phyloP scores from a whole-genome alignment of 805 yeast species.

The Cyberlindnera japonica region DNA sequence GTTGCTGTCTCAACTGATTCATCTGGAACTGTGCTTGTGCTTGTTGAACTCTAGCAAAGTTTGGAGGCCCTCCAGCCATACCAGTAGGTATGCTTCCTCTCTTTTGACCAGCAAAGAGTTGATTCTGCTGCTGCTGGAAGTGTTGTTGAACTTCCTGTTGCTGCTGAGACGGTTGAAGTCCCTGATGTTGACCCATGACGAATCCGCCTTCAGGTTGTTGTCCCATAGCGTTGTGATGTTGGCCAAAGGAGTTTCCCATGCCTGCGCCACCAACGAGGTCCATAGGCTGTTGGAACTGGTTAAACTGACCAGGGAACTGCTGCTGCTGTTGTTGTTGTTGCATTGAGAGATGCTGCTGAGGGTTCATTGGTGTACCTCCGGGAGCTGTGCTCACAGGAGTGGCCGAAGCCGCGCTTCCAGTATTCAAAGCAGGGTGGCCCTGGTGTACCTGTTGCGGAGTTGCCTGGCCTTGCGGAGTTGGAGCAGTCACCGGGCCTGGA shows the following conservation, averaged over 20 bases:
- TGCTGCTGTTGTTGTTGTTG: constrained; percentile 8
- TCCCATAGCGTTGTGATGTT: constrained; percentile 1
- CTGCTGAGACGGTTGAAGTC: constrained; percentile 23
- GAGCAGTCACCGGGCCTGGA: constrained; percentile 20
- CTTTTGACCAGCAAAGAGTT: constrained; percentile 24
- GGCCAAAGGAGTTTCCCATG: not conserved
- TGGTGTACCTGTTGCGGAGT: constrained; percentile 3
- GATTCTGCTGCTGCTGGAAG: constrained; percentile 28
- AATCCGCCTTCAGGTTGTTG: constrained; percentile 7
- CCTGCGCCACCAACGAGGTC: constrained; percentile 4
- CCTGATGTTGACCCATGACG: constrained; percentile 18
- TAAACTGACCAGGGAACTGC: constrained; percentile 8
- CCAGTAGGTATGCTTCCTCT: constrained; percentile 8
- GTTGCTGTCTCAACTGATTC: constrained; percentile 47
- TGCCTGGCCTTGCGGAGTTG: constrained; percentile 14
- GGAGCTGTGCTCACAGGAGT: constrained; percentile 2
- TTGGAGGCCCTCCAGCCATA: constrained; percentile 18
- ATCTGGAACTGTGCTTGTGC: constrained; percentile 46
- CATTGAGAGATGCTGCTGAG: constrained; percentile 4
- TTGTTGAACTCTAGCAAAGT: constrained; percentile 29
- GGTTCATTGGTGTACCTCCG: constrained; percentile 4
- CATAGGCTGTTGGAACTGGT: constrained; percentile 21
- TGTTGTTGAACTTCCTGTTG: constrained; percentile 28
- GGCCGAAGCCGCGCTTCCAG: constrained; percentile 2
- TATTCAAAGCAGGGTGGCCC: not conserved